Conservation (phyloP, 305 asterid genomes). For the Solanum chacoense region DNA sequence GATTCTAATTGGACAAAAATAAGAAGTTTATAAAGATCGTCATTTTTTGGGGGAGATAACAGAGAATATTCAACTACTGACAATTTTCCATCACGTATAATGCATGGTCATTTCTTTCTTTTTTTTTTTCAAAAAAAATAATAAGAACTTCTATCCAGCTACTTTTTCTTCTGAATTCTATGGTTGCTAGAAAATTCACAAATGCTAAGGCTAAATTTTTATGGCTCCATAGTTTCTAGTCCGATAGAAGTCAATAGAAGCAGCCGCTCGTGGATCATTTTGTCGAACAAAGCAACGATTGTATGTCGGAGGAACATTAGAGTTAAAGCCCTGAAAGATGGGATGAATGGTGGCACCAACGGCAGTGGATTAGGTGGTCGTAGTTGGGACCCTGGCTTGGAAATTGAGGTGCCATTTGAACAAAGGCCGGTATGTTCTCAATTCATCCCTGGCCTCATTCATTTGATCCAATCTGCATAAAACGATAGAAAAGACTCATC, state of each 20-base stretch:
- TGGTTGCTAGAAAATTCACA: background rate
- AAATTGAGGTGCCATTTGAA: conserved; percentile 80
- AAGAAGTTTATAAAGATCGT: background rate
- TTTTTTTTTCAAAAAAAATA: background rate
- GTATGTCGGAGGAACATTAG: conserved; percentile 4
- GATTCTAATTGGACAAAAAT: background rate
- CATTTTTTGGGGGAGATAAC: background rate
- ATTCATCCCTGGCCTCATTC: background rate
- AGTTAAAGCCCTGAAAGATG: conserved; percentile 60
- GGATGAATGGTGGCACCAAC: conserved; percentile 38
- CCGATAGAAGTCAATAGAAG: conserved; percentile 7
- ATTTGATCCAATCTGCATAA: background rate
- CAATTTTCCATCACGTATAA: conserved; percentile 30
- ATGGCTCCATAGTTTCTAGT: conserved; percentile 14
- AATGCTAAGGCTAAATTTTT: conserved; percentile 26
- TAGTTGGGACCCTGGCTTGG: conserved; percentile 88
- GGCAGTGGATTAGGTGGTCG: conserved; percentile 49
- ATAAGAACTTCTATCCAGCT: background rate
- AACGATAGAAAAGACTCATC: background rate
- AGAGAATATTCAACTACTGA: background rate
- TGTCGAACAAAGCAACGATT: background rate
- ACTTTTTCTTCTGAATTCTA: background rate
- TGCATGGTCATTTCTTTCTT: background rate
- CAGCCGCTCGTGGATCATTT: conserved; percentile 17
- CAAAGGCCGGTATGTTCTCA: conserved; percentile 70